phyloP scores from a whole-genome alignment of 805 yeast genomes.

The Suhomyces kilbournensis region DNA sequence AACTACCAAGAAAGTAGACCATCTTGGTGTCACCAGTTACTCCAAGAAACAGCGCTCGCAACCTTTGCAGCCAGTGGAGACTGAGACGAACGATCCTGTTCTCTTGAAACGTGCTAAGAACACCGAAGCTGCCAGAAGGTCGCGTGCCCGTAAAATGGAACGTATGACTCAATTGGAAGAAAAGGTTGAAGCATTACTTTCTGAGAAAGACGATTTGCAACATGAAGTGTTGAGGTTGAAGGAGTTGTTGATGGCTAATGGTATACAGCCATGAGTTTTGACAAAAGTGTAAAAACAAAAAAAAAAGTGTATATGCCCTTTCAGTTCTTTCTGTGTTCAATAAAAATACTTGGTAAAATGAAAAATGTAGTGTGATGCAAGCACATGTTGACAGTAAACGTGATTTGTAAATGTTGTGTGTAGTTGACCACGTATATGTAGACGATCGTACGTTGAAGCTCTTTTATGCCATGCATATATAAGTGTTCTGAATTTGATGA shows the following conservation, averaged over 20 bases:
- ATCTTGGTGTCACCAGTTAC: constrained; percentile 72
- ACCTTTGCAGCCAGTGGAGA: constrained; percentile 69
- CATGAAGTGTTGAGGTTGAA: constrained; percentile 63
- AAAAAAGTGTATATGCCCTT: constrained; percentile 1
- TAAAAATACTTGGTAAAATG: not conserved
- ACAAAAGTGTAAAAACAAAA: constrained; percentile 1
- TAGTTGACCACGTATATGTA: too few species aligned
- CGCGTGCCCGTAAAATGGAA: constrained; percentile 89
- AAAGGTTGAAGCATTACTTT: constrained; percentile 62
- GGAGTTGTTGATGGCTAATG: constrained; percentile 35
- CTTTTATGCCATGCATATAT: too few species aligned
- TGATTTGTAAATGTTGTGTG: too few species aligned
- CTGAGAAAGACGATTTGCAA: constrained; percentile 57
- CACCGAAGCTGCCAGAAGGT: constrained; percentile 96
- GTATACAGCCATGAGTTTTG: constrained; percentile 2
- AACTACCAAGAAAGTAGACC: constrained; percentile 48
- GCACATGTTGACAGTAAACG: too few species aligned
- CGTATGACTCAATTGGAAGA: constrained; percentile 81
- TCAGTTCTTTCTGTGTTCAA: constrained; percentile 4
- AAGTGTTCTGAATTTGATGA: not conserved
- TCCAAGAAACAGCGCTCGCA: constrained; percentile 70
- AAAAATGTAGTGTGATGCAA: too few species aligned
- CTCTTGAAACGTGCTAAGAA: constrained; percentile 90
- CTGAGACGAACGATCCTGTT: constrained; percentile 60
- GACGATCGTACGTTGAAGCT: too few species aligned